Conservation (phyloP, 129 eudicot species). For the Helianthus annuus region DNA sequence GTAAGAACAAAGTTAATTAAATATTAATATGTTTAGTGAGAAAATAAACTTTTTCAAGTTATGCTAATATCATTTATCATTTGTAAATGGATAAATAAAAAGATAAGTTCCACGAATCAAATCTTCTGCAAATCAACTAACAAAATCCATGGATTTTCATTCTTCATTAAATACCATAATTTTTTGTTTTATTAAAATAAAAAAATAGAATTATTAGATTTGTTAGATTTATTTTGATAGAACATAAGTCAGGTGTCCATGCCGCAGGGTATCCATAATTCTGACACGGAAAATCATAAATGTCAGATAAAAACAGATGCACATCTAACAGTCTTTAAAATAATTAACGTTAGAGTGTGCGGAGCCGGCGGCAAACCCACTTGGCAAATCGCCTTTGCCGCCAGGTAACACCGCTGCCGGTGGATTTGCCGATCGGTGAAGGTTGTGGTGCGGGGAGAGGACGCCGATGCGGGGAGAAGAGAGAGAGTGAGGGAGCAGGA, state of each 20-base stretch:
- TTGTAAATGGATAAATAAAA: neutral
- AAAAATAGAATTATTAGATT: neutral
- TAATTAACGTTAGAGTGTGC: too few species aligned
- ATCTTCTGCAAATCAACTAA: constrained; percentile 14
- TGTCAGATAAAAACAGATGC: constrained; percentile 15
- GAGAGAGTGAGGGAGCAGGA: too few species aligned
- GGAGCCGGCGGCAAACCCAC: too few species aligned
- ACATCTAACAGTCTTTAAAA: neutral
- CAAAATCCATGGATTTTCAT: constrained; percentile 15
- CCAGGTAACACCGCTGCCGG: too few species aligned
- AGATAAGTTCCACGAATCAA: constrained; percentile 11
- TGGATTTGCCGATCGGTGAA: too few species aligned
- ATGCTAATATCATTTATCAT: too few species aligned
- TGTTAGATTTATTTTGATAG: neutral
- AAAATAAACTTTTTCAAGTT: neutral
- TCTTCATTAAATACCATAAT: constrained; percentile 11
- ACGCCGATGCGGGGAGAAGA: too few species aligned
- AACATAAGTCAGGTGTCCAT: constrained; percentile 20
- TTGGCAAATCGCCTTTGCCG: too few species aligned
- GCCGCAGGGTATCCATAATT: constrained; percentile 2
- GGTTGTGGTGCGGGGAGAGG: too few species aligned
- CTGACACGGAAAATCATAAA: constrained; percentile 24
- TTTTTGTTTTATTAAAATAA: neutral
- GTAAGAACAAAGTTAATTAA: neutral
- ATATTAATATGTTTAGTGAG: neutral